Percentiles rank a stretch among this genome's conserved stretches.
These are phyloP conservation scores for Termitomyces sp. DNA, from an alignment of 768 basidiomycete species.

Conservation along the genomic window DNA sequence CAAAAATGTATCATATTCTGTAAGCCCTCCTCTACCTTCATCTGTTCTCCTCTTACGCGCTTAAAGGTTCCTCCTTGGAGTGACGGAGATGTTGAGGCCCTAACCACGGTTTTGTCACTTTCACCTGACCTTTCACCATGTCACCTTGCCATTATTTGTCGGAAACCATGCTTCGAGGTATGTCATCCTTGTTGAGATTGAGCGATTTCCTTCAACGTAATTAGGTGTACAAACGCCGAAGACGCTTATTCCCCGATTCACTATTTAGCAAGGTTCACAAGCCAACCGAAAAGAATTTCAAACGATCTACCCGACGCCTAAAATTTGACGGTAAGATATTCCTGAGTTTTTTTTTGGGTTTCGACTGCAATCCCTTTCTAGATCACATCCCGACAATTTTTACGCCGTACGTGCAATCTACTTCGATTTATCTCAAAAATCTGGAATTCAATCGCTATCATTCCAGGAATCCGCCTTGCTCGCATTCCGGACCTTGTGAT, in stretches of 20 bases:
- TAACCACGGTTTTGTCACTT: constrained; percentile 38
- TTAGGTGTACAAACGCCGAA: constrained; percentile 28
- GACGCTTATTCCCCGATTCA: constrained; percentile 18
- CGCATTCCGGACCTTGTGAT: constrained; percentile 55
- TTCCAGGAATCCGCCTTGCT: constrained; percentile 48
- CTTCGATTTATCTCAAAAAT: too few relatives aligned
- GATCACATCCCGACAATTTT: constrained; percentile 17
- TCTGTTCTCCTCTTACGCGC: background rate
- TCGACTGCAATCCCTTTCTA: background rate
- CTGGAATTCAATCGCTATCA: background rate
- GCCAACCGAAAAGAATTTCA: constrained; percentile 3
- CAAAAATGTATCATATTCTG: constrained; percentile 10
- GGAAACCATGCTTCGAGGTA: constrained; percentile 62
- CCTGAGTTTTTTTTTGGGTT: background rate
- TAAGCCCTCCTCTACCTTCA: constrained; percentile 7
- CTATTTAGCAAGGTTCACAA: constrained; percentile 1
- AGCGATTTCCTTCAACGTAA: background rate
- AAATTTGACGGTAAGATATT: constrained; percentile 12
- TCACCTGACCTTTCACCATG: constrained; percentile 48
- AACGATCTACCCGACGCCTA: constrained; percentile 3
- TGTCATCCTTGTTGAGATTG: background rate
- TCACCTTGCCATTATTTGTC: constrained; percentile 50
- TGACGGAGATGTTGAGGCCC: constrained; percentile 31
- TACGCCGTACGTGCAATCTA: constrained; percentile 24
- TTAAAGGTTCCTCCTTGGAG: constrained; percentile 33